Evolutionary conservation across 352 stramenopile genomes (phyloP), one percentile per base, ranked within the genome.

Genomic region (Aphanomyces invadans): DNA sequence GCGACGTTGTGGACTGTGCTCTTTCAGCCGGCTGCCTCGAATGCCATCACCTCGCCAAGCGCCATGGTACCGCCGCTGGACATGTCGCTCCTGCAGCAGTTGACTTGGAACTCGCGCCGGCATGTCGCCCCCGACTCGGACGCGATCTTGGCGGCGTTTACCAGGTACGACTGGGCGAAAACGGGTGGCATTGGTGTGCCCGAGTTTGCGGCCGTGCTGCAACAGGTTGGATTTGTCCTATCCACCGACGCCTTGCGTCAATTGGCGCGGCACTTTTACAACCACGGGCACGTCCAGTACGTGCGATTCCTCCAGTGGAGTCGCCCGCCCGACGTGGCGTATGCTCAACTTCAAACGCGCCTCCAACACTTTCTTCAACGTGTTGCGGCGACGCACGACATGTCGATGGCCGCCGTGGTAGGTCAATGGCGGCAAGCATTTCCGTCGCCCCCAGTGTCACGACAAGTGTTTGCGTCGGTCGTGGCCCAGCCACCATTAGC

Each of bases 291-390:
- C 38, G 39, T 91, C 29, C 85, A 89, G 33, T 89, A 88, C 52
- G 71, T 72, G 2, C 72, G 85, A 38, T 88, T 89, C 25, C 59
- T 91, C 31, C 76, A 89, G 57, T 91, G 83, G 83, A 80, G 77
- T 33, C 25, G 87, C 23, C n/a, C 19, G 32, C 36, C 36, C 32
- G 26, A 23, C 25, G 33, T 64, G 23, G 9, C 32, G 21, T 46
- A 51, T 25, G 4, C 19, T 15, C 11, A 17, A 10, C 11, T 64
- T n/a, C 32, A 64, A 26, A 21, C 36, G 32, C 36, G 86, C 39
- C 70, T 89, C 9, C 80, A 74, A 23, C 68, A 68, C n/a, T 75
- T 68, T 38, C 80, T 73, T 9, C 62, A 80, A 17, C 32, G 45
- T 25, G 38, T 38, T 17, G 49, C 63, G 15, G 28, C 21, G 70